These are phyloP conservation scores for Dryas drummondii DNA, from an alignment of 306 rosid species.

Conservation along the genomic window DNA sequence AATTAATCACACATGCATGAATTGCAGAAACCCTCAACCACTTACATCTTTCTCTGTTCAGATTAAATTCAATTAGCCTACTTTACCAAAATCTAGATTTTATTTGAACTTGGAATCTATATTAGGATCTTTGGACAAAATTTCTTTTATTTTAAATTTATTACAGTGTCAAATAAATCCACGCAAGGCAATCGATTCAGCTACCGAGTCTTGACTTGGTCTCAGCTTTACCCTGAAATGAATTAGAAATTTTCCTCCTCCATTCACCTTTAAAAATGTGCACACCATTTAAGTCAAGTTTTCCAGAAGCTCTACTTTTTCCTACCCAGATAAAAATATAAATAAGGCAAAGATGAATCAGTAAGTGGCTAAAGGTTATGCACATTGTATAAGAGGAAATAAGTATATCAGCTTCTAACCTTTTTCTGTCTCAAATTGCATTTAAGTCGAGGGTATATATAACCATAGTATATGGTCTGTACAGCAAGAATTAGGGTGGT, in stretches of 20 bases:
- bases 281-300: background rate
- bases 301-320: background rate
- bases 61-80: background rate
- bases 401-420: slow-evolving; percentile 39
- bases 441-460: slow-evolving; percentile 50
- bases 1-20: background rate
- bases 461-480: slow-evolving; percentile 59
- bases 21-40: background rate
- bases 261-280: too few relatives aligned
- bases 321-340: background rate
- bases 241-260: too few relatives aligned
- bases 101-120: background rate
- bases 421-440: slow-evolving; percentile 33
- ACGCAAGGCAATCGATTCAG: too few relatives aligned
- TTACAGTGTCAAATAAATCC: too few relatives aligned
- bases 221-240: too few relatives aligned
- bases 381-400: background rate
- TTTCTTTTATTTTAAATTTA: background rate
- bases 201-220: too few relatives aligned
- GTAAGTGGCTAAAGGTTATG: background rate
- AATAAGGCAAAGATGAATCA: background rate
- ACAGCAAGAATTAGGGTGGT: slow-evolving; percentile 50
- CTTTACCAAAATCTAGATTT: background rate
- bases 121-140: background rate
- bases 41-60: background rate